Conservation (phyloP, 2,329 filamentous ascomycete genomes). For the Ophiosphaerella narmari region DNA sequence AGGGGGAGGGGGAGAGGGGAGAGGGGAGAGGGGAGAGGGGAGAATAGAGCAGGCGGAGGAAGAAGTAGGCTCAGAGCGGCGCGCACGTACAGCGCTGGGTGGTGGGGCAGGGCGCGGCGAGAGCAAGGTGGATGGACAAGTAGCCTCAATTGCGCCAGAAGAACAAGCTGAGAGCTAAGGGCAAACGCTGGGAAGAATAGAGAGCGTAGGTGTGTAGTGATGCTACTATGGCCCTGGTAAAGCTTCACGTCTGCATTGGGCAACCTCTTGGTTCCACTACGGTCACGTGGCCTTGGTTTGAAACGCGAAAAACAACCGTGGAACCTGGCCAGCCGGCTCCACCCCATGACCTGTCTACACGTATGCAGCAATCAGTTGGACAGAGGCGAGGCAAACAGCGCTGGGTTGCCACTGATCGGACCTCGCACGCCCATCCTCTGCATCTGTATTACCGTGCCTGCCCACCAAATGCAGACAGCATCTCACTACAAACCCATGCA, state of each 20-base stretch:
- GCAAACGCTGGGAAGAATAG: constrained; percentile 44
- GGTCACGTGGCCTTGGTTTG: neutral
- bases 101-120: constrained; percentile 17
- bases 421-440: too few species aligned
- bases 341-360: too few species aligned
- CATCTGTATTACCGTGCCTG: too few species aligned
- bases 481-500: constrained; percentile 8
- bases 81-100: constrained; percentile 33
- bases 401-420: too few species aligned
- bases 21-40: neutral
- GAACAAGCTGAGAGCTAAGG: constrained; percentile 26
- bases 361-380: too few species aligned
- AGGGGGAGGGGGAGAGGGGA: neutral
- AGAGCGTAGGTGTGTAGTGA: constrained; percentile 29
- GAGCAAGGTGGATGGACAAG: constrained; percentile 31
- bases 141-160: constrained; percentile 39
- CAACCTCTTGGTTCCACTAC: too few species aligned
- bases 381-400: too few species aligned
- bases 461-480: too few species aligned
- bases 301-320: too few species aligned
- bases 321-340: too few species aligned
- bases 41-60: constrained; percentile 19
- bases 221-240: constrained; percentile 32
- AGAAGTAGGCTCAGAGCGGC: constrained; percentile 24
- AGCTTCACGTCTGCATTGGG: constrained; percentile 2